Percentiles rank a stretch among this genome's conserved stretches.
Conservation (phyloP, 2,329 filamentous ascomycete genomes). For the Pyricularia grisea region DNA sequence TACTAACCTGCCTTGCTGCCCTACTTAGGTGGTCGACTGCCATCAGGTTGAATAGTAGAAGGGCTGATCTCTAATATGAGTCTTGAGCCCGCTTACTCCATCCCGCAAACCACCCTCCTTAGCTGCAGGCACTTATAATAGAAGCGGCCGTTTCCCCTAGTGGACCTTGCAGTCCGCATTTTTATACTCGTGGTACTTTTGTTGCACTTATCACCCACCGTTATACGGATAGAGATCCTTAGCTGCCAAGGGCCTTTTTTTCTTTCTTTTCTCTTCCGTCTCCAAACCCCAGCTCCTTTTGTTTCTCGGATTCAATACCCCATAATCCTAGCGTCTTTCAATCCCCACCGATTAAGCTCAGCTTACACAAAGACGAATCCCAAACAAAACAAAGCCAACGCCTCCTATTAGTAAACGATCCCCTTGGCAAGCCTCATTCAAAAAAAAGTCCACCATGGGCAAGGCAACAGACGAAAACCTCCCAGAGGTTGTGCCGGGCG, state of each 20-base stretch:
- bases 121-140: background rate
- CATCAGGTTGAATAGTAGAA: background rate
- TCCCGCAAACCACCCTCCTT: background rate
- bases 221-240: background rate
- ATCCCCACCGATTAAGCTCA: background rate
- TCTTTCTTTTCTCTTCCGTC: background rate
- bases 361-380: background rate
- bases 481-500: conserved; percentile 13
- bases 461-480: conserved; percentile 11
- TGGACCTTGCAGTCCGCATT: background rate
- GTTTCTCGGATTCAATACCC: background rate
- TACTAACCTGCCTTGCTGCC: background rate
- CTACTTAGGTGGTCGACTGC: background rate
- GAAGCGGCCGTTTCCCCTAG: background rate
- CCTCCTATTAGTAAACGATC: background rate
- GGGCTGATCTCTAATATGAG: background rate
- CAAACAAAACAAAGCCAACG: background rate
- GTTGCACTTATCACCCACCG: background rate
- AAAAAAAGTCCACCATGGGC: background rate
- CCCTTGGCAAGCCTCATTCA: background rate
- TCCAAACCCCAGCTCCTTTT: background rate
- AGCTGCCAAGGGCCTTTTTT: background rate
- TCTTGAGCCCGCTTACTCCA: background rate
- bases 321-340: background rate
- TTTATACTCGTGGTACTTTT: background rate